Evolutionary conservation across 2,329 filamentous ascomycete genomes (phyloP).

Genomic region (Colletotrichum destructivum): DNA sequence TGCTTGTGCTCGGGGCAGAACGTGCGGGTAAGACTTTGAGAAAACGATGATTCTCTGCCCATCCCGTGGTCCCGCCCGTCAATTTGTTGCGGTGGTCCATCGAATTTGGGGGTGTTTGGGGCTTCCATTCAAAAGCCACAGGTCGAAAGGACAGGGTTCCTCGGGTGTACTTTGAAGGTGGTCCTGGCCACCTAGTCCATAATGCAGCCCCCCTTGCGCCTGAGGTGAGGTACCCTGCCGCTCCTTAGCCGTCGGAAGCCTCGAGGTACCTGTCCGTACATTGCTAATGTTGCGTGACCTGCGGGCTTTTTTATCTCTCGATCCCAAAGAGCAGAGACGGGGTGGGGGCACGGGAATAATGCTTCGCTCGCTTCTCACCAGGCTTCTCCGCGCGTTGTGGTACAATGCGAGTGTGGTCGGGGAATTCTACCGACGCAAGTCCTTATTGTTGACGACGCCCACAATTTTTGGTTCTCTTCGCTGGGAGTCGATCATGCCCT

Average conservation of each 20-base stretch:
- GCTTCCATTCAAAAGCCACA: conserved; percentile 27
- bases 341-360: conserved; percentile 3
- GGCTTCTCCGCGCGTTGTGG: conserved; percentile 23
- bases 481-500: conserved; percentile 2
- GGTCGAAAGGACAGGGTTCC: conserved; percentile 28
- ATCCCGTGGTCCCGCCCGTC: conserved; percentile 36
- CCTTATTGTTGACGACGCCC: conserved; percentile 15
- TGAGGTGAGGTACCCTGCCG: conserved; percentile 22
- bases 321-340: background rate
- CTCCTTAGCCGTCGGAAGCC: background rate
- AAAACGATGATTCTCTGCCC: conserved; percentile 40
- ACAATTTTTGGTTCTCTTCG: background rate
- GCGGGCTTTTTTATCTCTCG: conserved; percentile 13
- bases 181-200: conserved; percentile 38
- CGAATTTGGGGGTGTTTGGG: conserved; percentile 39
- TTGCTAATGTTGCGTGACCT: background rate
- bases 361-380: conserved; percentile 14
- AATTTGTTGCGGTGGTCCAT: conserved; percentile 41
- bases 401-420: conserved; percentile 21
- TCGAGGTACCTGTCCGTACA: background rate
- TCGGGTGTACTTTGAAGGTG: conserved; percentile 33
- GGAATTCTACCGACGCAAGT: conserved; percentile 1
- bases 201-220: conserved; percentile 38
- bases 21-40: conserved; percentile 34
- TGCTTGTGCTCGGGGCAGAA: conserved; percentile 1